Conservation (phyloP, 75 land plant species). For the Picea sitchensis region DNA sequence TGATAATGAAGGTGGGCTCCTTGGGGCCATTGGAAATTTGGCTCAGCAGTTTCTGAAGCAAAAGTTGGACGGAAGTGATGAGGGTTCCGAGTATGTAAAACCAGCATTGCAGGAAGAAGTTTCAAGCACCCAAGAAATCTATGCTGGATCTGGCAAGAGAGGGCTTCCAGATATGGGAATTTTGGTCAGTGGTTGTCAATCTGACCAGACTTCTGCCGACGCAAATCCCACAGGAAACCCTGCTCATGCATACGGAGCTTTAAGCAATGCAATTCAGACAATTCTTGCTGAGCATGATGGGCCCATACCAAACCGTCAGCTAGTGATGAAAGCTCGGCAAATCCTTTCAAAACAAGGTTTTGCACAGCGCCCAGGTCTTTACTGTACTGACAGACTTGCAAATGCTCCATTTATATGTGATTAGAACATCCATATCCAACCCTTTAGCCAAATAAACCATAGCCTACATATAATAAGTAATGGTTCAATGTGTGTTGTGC, state of each 20-base stretch:
- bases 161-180: slow-evolving; percentile 48
- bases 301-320: slow-evolving; percentile 44
- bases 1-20: slow-evolving; percentile 41
- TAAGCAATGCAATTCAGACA: slow-evolving; percentile 69
- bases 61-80: slow-evolving; percentile 70
- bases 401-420: slow-evolving; percentile 55
- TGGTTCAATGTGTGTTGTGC: neutral
- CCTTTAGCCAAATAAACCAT: neutral
- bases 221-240: slow-evolving; percentile 33
- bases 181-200: slow-evolving; percentile 78
- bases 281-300: slow-evolving; percentile 44
- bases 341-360: slow-evolving; percentile 41
- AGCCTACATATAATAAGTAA: neutral
- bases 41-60: slow-evolving; percentile 78
- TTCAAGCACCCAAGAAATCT: slow-evolving; percentile 42
- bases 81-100: slow-evolving; percentile 32
- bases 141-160: slow-evolving; percentile 55
- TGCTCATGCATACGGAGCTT: slow-evolving; percentile 67
- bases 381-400: slow-evolving; percentile 67
- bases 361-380: slow-evolving; percentile 78
- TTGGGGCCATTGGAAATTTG: slow-evolving; percentile 61
- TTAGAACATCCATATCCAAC: too few relatives aligned
- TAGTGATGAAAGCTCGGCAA: slow-evolving; percentile 53
- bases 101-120: slow-evolving; percentile 56
- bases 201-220: slow-evolving; percentile 76